phyloP scores from a whole-genome alignment of 2,329 filamentous ascomycete species.

The Ophiostoma perfectum region DNA sequence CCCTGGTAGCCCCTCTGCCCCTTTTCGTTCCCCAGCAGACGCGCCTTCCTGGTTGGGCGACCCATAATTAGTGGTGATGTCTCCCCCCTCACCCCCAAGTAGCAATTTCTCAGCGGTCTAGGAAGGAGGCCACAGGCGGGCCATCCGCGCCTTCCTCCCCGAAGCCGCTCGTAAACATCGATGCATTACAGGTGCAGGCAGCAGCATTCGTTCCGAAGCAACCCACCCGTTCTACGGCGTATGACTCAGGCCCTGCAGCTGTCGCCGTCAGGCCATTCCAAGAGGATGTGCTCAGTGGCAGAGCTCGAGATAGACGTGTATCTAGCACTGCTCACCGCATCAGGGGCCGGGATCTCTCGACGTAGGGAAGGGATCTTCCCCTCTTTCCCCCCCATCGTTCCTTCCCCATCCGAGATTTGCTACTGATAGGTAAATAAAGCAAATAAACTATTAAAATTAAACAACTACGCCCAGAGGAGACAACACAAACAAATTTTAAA shows the following conservation, averaged over 20 bases:
- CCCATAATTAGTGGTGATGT: slow-evolving; percentile 7
- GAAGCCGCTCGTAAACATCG: slow-evolving; percentile 16
- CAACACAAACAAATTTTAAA: slow-evolving; percentile 23
- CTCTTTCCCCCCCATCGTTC: slow-evolving; percentile 19
- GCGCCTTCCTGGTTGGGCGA: slow-evolving; percentile 11
- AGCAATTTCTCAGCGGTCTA: slow-evolving; percentile 11
- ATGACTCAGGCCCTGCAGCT: slow-evolving; percentile 11
- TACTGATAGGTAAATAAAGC: slow-evolving; percentile 20
- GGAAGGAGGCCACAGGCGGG: neutral
- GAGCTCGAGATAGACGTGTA: neutral
- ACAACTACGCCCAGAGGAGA: slow-evolving; percentile 15
- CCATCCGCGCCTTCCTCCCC: slow-evolving; percentile 8
- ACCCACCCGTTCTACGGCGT: slow-evolving; percentile 12
- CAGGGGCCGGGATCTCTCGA: neutral
- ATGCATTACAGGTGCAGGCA: slow-evolving; percentile 11
- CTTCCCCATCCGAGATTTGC: slow-evolving; percentile 23
- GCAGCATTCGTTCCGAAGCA: slow-evolving; percentile 13
- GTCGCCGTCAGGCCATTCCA: neutral
- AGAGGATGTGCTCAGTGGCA: neutral
- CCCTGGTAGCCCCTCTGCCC: slow-evolving; percentile 15
- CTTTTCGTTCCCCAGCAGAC: slow-evolving; percentile 15
- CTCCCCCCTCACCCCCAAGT: neutral
- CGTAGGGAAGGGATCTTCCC: slow-evolving; percentile 15
- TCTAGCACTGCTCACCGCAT: slow-evolving; percentile 12
- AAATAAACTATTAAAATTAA: slow-evolving; percentile 16